Percentiles rank a stretch among this genome's conserved stretches.
These are phyloP conservation scores for Schizopora paradoxa DNA, from an alignment of 1,284 basidiomycete species.

Conservation along the genomic window DNA sequence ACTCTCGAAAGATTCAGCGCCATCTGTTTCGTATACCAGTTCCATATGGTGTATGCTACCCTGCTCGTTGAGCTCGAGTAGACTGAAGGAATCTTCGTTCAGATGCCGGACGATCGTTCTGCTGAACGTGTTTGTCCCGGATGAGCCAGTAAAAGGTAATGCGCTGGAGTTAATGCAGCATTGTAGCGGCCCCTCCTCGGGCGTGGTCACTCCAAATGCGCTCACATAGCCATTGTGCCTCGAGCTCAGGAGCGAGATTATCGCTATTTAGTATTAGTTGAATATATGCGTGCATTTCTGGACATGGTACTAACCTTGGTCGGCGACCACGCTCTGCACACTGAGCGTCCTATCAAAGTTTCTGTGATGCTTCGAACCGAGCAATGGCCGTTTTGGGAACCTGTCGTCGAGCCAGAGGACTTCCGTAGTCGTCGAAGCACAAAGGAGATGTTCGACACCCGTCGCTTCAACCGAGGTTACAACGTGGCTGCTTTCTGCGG, in stretches of 20 bases:
- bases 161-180: slow-evolving; percentile 7
- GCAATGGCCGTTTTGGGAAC: slow-evolving; percentile 45
- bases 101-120: slow-evolving; percentile 40
- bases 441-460: slow-evolving; percentile 19
- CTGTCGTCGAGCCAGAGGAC: slow-evolving; percentile 66
- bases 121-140: slow-evolving; percentile 27
- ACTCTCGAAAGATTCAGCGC: slow-evolving; percentile 1
- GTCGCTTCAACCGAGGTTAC: slow-evolving; percentile 19
- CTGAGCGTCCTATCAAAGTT: slow-evolving; percentile 52
- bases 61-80: slow-evolving; percentile 43
- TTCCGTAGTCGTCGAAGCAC: slow-evolving; percentile 52
- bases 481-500: slow-evolving; percentile 8
- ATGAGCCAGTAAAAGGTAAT: neutral
- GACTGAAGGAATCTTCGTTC: slow-evolving; percentile 28
- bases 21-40: slow-evolving; percentile 25
- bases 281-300: neutral
- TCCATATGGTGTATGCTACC: slow-evolving; percentile 45
- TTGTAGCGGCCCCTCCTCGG: slow-evolving; percentile 7
- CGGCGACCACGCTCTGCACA: slow-evolving; percentile 33
- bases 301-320: slow-evolving; percentile 31
- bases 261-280: slow-evolving; percentile 4
- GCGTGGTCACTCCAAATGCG: slow-evolving; percentile 1
- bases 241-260: slow-evolving; percentile 24
- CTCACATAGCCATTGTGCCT: slow-evolving; percentile 3
- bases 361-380: slow-evolving; percentile 58